Evolutionary conservation across 108 stramenopile genomes (phyloP).

Genomic region (Nannochloropsis oceanica): DNA sequence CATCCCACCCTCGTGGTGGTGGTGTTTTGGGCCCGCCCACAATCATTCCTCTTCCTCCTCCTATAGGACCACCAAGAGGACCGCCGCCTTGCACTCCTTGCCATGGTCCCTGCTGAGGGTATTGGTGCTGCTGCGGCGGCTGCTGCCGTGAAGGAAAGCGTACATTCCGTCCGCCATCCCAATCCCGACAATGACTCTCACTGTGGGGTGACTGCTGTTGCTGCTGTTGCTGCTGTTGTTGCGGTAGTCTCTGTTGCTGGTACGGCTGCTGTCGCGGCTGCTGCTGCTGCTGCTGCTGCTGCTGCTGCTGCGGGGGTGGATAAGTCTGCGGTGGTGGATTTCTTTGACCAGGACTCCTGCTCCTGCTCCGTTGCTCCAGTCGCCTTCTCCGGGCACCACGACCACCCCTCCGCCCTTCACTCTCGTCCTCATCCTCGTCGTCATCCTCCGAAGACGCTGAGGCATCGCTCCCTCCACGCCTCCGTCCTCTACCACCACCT

Average conservation of each 20-base stretch:
- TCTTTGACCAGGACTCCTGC: background rate
- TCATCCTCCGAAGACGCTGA: background rate
- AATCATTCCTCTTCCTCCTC: too few species aligned
- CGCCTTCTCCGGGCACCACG: background rate
- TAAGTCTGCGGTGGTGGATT: background rate
- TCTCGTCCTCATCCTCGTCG: background rate
- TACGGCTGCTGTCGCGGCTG: background rate
- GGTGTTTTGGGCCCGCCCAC: too few species aligned
- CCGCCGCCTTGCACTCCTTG: too few species aligned
- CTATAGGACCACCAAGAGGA: too few species aligned
- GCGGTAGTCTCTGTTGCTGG: background rate
- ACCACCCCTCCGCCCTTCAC: background rate
- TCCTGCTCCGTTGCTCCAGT: background rate
- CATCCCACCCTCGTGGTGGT: too few species aligned
- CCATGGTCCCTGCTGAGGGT: too few species aligned
- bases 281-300: background rate
- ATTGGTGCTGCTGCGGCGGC: too few species aligned
- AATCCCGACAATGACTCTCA: too few species aligned
- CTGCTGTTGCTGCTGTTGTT: too few species aligned
- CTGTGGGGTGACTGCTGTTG: too few species aligned
- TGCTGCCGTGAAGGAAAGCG: too few species aligned
- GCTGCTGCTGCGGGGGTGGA: background rate
- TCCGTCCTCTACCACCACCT: background rate
- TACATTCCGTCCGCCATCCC: too few species aligned
- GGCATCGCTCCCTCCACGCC: background rate